Evolutionary conservation across 208 protist genomes (phyloP), one percentile per base, ranked within the genome.

Genomic region (Ichthyophonus hoferi): DNA sequence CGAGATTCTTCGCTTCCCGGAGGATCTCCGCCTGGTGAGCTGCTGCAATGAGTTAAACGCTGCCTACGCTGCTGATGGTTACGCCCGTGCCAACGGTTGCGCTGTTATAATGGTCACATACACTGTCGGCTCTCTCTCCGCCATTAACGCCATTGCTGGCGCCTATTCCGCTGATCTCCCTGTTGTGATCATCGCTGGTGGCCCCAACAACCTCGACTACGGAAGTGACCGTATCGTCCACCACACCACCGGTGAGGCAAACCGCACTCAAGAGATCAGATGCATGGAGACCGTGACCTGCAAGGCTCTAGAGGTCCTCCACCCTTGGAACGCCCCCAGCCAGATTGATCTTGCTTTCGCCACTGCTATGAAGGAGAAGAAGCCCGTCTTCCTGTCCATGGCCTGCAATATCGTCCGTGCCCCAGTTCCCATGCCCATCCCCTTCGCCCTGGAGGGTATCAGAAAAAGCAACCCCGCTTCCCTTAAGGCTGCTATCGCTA

Each of bases 31-130:
- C 2, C 35, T 39, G 2, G 41, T 84, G 3, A 17, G 39, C 35
- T 50, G 38, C 41, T 84, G 79, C 35, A 84, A 84, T 50, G 79
- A 84, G 40, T 50, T 84, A 17, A 84, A 84, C 38, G 79, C 79
- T 24, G 33, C 12, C 14, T 84, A 84, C 41, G 79, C 79, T 31
- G 79, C 79, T 50, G 79, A 84, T 50, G 79, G 79, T 50, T 84
- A 84, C 40, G 79, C 79, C 17, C 3, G 79, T 40, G 40, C 7
- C 14, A 34, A 1, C 2, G 40, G 40, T 14, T 7, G 3, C 35
- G 33, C 39, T 43, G 79, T 42, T 40, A 2, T 37, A 17, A 2
- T 84, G 2, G 12, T 37, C 33, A 84, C 79, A 40, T 84, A 37
- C 35, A 43, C 38, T 14, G 79, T 84, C 41, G 79, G 79, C 41